Conservation (phyloP, 371 early-diverging fungal species). For the Amoeboaphelidium protococcarum region DNA sequence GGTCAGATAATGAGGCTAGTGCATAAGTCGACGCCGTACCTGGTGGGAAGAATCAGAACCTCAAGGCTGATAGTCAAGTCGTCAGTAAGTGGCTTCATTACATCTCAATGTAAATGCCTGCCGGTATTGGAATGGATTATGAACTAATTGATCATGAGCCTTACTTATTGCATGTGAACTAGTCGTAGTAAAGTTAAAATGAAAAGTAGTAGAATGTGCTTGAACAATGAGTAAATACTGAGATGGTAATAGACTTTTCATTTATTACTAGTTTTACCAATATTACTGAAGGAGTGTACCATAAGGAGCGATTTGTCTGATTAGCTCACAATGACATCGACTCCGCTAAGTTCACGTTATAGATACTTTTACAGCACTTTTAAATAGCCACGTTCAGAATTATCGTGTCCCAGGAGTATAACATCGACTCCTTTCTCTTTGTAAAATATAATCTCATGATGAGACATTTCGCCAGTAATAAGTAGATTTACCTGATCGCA, state of each 20-base stretch:
- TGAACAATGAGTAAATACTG: too few species aligned
- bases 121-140: background rate
- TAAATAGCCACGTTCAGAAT: constrained; percentile 83
- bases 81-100: background rate
- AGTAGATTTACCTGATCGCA: constrained; percentile 32
- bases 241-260: too few species aligned
- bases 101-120: background rate
- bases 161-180: too few species aligned
- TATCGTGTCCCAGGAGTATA: constrained; percentile 75
- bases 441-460: constrained; percentile 67
- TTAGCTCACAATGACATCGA: background rate
- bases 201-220: too few species aligned
- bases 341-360: background rate
- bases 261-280: too few species aligned
- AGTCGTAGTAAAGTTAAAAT: too few species aligned
- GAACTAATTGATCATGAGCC: background rate
- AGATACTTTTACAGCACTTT: constrained; percentile 11
- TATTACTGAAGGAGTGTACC: too few species aligned
- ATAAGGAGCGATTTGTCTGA: background rate
- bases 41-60: too few species aligned
- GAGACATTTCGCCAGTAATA: constrained; percentile 85
- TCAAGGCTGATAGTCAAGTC: background rate
- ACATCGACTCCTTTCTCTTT: constrained; percentile 44
- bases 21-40: too few species aligned
- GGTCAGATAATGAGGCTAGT: too few species aligned